Base-by-base conservation (phyloP, 2,329 filamentous ascomycete genomes). In the Gaeumannomyces tritici region DNA sequence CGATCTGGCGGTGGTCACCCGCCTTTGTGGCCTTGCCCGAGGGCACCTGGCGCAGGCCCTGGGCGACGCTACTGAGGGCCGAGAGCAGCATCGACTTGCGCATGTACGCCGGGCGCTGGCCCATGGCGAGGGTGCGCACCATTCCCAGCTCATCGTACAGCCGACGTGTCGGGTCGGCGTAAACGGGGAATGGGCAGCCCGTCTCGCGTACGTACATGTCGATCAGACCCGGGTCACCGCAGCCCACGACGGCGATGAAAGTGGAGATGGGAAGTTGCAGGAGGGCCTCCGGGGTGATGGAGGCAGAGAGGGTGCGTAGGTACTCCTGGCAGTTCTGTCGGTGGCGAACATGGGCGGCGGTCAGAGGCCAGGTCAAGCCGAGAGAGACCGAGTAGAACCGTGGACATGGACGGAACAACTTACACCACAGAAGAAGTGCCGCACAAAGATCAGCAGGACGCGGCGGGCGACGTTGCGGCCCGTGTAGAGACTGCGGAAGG, bases 361-460 rank as follows among this genome's bases (percentile, higher is more conserved):
- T 57, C 26, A 61, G 29, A 12, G 27, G 24, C 18, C 54, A 28
- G n/a, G 1, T 12, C 33, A 35, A 29, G 57, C 6, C 28, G 26
- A 35, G 21, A 13, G n/a, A n/a, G n/a, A n/a, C n/a, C n/a, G n/a
- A n/a, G n/a, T n/a, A n/a, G n/a, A n/a, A n/a, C n/a, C n/a, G n/a
- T n/a, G n/a, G n/a, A n/a, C n/a, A n/a, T n/a, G n/a, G n/a, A n/a
- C 9, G 57, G 28, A 61, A 60, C 35, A 26, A 56, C 18, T 55
- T 79, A 90, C 89, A 47, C 88, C 88, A 71, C 89, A 92, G 79
- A 90, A 91, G 74, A 92, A 93, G 75, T 92, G 89, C 57, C 89
- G 82, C 63, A 93, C 80, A 70, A 93, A 92, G 67, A 92, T 84
- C 55, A 91, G 74, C 35, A 93, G 78, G 31, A 90, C 83, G 3